Evolutionary conservation across 345 rosid genomes (phyloP), one percentile per base, ranked within the genome.

Genomic region (Sonneratia alba): DNA sequence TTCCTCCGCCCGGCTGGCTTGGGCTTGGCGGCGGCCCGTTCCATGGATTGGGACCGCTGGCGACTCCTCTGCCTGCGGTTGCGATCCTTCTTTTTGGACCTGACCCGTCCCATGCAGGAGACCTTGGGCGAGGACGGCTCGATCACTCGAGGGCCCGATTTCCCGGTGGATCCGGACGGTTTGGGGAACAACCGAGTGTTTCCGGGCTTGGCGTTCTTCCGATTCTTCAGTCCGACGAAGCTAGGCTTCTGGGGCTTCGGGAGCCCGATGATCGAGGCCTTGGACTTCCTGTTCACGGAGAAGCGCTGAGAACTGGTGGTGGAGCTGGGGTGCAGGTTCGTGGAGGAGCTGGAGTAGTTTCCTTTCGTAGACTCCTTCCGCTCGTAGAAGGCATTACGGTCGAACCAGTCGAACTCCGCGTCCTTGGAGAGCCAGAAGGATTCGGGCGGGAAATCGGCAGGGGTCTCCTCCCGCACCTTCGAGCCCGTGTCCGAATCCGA

Each of bases 61-160:
- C 82, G 81, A 63, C 71, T 76, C 71, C 78, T 75, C 36, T 85
- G 59, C 40, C 89, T 78, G 1, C 91, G 83, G 74, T 72, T 87
- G 7, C 90, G 85, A 59, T 91, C 93, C 37, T 81, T 83, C 85
- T 75, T 90, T 64, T 42, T 42, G 45, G 97, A 91, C 79, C 91
- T 83, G 65, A 94, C 98, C 70, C 93, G 77, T 18, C 98, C 98
- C 74, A 87, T 94, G 66, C 97, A 94, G 13, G 98, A 91, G 11
- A 94, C 97, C 77, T 85, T 87, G 7, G 97, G 98, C 36, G 98
- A 94, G 24, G 97, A 83, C 21, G 98, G 98, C 55, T 91, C 97
- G n/a, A 72, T 65, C 59, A 82, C 19, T 0, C 87, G 70, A 19
- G 78, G 70, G 68, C 83, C 86, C 40, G 84, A 71, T 74, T 86